phyloP scores from a whole-genome alignment of 164 flowering plant species.

The Liquidambar formosana region DNA sequence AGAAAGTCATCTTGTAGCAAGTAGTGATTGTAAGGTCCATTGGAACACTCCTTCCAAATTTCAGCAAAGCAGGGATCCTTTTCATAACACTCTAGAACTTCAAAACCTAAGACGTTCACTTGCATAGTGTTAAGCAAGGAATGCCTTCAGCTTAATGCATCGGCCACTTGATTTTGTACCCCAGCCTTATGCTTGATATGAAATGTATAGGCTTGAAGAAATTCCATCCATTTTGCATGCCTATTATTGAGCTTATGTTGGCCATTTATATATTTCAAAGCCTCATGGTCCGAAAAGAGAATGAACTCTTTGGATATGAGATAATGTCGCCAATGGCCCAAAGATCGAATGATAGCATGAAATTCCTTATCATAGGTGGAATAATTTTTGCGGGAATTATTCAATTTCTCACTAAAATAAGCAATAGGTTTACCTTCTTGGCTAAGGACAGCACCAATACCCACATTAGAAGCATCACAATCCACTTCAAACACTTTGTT shows the following conservation, averaged over 20 bases:
- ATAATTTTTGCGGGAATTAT: neutral
- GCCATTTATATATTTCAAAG: slow-evolving; percentile 3
- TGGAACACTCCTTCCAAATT: neutral
- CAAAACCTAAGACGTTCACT: neutral
- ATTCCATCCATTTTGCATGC: slow-evolving; percentile 4
- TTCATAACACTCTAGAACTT: neutral
- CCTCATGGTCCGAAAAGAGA: slow-evolving; percentile 1
- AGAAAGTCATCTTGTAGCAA: neutral
- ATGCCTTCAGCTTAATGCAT: slow-evolving; percentile 7
- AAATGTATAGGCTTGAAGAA: neutral
- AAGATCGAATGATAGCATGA: neutral
- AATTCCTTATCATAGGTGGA: neutral
- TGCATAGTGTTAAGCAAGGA: neutral
- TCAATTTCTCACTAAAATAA: neutral
- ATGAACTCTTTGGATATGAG: neutral
- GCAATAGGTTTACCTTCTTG: neutral
- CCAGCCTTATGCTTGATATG: neutral
- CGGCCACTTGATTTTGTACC: neutral
- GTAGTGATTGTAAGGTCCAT: neutral
- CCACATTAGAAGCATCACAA: neutral
- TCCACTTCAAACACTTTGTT: neutral
- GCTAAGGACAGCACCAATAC: neutral
- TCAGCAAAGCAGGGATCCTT: neutral
- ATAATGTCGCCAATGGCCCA: neutral
- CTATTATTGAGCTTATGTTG: slow-evolving; percentile 4